Percentiles rank a stretch among this genome's conserved stretches.
These are phyloP conservation scores for Cucurbita maxima DNA, from an alignment of 306 rosid genomes.

Conservation along the genomic window DNA sequence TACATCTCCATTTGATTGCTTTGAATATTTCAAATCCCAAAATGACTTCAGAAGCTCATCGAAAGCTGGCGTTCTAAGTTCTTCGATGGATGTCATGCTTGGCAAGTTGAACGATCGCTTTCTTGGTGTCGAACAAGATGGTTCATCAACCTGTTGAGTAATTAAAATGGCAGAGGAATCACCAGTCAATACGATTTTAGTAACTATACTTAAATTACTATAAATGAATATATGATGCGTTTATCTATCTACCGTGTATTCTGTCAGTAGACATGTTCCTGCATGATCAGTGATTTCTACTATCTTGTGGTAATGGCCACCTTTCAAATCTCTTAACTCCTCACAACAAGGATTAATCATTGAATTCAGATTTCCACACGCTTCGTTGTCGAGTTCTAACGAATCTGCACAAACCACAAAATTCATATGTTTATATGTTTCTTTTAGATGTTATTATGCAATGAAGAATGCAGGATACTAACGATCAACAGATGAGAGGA, in stretches of 20 bases:
- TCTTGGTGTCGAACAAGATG: constrained; percentile 96
- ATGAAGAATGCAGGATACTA: constrained; percentile 28
- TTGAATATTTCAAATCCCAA: constrained; percentile 70
- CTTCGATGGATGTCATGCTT: constrained; percentile 69
- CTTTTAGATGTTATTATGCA: neutral
- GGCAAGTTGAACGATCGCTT: constrained; percentile 82
- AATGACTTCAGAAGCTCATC: constrained; percentile 74
- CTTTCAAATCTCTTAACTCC: constrained; percentile 75
- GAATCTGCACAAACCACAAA: constrained; percentile 49
- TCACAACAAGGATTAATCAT: constrained; percentile 81
- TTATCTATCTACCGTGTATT: constrained; percentile 49
- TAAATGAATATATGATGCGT: neutral
- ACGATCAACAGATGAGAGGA: constrained; percentile 72
- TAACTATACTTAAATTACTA: neutral
- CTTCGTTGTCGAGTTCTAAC: constrained; percentile 85
- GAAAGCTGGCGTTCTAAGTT: constrained; percentile 78
- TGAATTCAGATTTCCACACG: constrained; percentile 74
- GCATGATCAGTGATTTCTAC: constrained; percentile 87
- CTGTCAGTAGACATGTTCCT: constrained; percentile 71
- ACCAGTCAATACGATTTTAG: neutral
- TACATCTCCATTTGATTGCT: constrained; percentile 74
- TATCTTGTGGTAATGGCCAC: constrained; percentile 80
- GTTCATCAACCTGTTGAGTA: constrained; percentile 65
- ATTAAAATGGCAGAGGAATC: neutral
- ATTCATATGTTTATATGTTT: constrained; percentile 9